These are phyloP conservation scores for Chytriomyces sp. DNA, from an alignment of 192 early-diverging fungal genomes.

Conservation along the genomic window DNA sequence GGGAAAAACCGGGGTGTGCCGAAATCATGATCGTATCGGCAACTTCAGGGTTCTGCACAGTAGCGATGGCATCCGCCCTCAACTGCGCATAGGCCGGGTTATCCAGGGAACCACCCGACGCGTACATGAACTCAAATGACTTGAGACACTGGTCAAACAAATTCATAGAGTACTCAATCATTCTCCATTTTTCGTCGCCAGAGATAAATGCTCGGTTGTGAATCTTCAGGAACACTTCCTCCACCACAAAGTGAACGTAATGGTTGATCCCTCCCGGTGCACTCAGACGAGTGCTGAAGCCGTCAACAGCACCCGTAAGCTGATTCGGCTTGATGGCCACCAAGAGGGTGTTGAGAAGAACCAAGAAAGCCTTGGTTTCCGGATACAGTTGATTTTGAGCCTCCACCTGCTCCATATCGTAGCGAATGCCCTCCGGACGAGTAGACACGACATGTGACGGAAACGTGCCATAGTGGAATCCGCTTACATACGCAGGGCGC, in stretches of 20 bases:
- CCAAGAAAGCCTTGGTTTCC: conserved; percentile 82
- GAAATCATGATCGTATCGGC: conserved; percentile 45
- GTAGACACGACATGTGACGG: conserved; percentile 5
- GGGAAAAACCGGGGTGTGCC: conserved; percentile 84
- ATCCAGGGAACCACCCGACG: neutral
- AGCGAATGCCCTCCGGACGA: conserved; percentile 58
- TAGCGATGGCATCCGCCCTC: conserved; percentile 12
- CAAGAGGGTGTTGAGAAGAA: conserved; percentile 68
- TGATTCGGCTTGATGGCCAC: conserved; percentile 21
- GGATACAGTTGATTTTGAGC: conserved; percentile 76
- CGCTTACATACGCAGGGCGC: conserved; percentile 35
- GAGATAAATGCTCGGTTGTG: conserved; percentile 67
- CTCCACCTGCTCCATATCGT: conserved; percentile 85
- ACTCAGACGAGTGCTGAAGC: conserved; percentile 17
- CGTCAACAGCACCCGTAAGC: neutral
- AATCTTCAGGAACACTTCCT: conserved; percentile 81
- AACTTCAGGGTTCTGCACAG: conserved; percentile 17
- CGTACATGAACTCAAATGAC: conserved; percentile 66
- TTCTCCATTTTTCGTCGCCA: conserved; percentile 74
- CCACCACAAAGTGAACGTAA: conserved; percentile 83
- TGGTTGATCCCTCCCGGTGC: conserved; percentile 43
- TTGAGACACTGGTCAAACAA: conserved; percentile 80
- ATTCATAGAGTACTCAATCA: conserved; percentile 70
- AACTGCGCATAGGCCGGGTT: conserved; percentile 1
- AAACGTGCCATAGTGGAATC: conserved; percentile 22